These are phyloP conservation scores for Bretschneidera sinensis DNA, from an alignment of 345 rosid species.

Conservation along the genomic window DNA sequence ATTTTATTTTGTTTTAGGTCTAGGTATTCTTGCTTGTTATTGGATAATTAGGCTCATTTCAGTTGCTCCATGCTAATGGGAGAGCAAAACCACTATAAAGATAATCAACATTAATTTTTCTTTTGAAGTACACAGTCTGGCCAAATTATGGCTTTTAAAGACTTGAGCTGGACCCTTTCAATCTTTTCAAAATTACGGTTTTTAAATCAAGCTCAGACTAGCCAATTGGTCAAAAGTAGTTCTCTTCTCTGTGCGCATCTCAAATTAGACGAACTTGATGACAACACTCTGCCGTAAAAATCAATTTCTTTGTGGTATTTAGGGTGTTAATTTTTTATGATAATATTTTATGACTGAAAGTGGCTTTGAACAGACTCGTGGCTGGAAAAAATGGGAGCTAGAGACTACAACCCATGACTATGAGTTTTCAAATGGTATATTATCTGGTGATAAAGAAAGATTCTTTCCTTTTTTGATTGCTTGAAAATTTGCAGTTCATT, in stretches of 20 bases:
- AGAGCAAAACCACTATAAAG: neutral
- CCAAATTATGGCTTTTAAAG: neutral
- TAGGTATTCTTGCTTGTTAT: no score
- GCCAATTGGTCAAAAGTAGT: neutral
- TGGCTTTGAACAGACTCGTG: constrained; percentile 57
- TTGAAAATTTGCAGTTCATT: constrained; percentile 8
- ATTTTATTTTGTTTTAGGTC: no score
- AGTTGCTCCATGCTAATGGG: neutral
- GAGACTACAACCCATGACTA: constrained; percentile 70
- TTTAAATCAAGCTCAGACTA: neutral
- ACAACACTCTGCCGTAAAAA: neutral
- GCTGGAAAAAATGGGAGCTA: constrained; percentile 92
- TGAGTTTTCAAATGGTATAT: constrained; percentile 79
- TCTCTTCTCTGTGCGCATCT: neutral
- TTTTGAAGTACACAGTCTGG: no score
- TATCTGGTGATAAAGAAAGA: constrained; percentile 1
- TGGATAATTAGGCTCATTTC: neutral
- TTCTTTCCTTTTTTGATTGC: constrained; percentile 10
- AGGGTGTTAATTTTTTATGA: neutral
- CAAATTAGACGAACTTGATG: neutral
- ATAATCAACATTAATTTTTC: no score
- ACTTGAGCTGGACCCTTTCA: no score
- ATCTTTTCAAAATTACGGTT: no score
- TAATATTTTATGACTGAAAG: constrained; percentile 7
- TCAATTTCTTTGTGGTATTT: neutral